Base-by-base conservation (phyloP, 306 rosid genomes). In the Comarum palustre region DNA sequence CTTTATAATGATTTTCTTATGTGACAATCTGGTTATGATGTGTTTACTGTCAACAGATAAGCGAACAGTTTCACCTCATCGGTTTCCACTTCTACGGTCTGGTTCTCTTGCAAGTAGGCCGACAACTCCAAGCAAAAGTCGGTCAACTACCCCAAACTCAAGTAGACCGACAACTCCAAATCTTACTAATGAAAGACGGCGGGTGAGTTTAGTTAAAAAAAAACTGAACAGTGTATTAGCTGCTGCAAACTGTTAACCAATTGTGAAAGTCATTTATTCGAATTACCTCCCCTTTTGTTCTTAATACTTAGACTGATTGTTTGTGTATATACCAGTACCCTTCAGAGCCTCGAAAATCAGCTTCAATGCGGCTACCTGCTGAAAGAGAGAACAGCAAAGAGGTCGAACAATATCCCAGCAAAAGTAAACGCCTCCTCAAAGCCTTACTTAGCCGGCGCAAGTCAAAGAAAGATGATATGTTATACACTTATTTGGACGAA, bases 381-480 rank as follows among this genome's bases (percentile, higher is more conserved):
- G 99, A 92, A 79, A 84, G 84, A 72, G 97, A 84, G 76, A 79
- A 75, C 36, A 82, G 84, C 73, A 90, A 80, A 77, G 96, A 90
- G 20, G 68, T 70, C 4, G 99, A 95, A n/a, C 99, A 88, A 55
- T 48, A 79, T 59, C 96, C 96, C 42, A 92, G 96, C 79, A 95
- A 90, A 84, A 92, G 99, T 78, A 95, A 91, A 80, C 89, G 99
- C 51, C 96, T 95, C 17, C 84, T 95, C 52, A 95, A 90, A 84
- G 96, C 99, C 55, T 81, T 95, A 51, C 96, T 95, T 68, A 95
- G 99, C 82, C 86, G 99, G 76, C 96, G 99, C 76, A 95, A 92
- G 83, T 91, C 96, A 3, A 95, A 92, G 93, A 95, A 91, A 84
- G 97, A 95, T 66, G 97, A 95, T 20, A 90, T 71, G 87, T 77